phyloP scores from a whole-genome alignment of 1,139 yeast genomes.

The Keqinozyma sinolaborantium region DNA sequence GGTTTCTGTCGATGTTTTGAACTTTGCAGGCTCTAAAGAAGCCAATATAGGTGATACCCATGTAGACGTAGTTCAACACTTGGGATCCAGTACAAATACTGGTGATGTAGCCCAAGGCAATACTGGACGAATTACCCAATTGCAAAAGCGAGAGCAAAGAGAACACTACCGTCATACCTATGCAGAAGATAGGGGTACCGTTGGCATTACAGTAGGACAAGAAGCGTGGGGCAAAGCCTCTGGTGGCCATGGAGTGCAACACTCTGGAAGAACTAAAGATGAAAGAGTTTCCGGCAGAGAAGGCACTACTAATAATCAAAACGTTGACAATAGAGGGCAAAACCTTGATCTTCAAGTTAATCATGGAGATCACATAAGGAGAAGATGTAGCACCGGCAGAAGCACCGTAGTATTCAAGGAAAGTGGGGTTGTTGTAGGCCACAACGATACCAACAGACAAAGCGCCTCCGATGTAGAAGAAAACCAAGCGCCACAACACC shows the following conservation, averaged over 20 bases:
- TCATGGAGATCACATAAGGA: slow-evolving; percentile 42
- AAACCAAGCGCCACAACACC: slow-evolving; percentile 64
- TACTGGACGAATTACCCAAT: slow-evolving; percentile 52
- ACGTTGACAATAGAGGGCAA: slow-evolving; percentile 38
- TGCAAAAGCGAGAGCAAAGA: slow-evolving; percentile 59
- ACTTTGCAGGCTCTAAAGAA: slow-evolving; percentile 60
- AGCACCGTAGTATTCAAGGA: slow-evolving; percentile 17
- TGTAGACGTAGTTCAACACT: slow-evolving; percentile 63
- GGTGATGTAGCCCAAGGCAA: slow-evolving; percentile 70
- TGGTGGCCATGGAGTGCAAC: slow-evolving; percentile 30
- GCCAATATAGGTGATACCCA: slow-evolving; percentile 54
- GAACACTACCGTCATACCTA: slow-evolving; percentile 59
- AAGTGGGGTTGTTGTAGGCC: slow-evolving; percentile 35
- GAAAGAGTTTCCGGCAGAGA: slow-evolving; percentile 40
- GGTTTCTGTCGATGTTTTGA: slow-evolving; percentile 60
- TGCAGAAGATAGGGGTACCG: slow-evolving; percentile 32
- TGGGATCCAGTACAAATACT: slow-evolving; percentile 76
- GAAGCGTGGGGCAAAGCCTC: slow-evolving; percentile 35
- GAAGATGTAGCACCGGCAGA: slow-evolving; percentile 31
- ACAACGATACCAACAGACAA: slow-evolving; percentile 34
- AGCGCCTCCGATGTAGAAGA: slow-evolving; percentile 56
- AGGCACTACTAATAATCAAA: slow-evolving; percentile 22
- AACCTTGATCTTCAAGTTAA: slow-evolving; percentile 29
- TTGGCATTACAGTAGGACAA: slow-evolving; percentile 27
- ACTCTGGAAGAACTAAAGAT: slow-evolving; percentile 38